A percentile compares a stretch with the other conserved stretches of the same genome.
phyloP scores from a whole-genome alignment of 257 asterid genomes.

The Fraxinus americana region DNA sequence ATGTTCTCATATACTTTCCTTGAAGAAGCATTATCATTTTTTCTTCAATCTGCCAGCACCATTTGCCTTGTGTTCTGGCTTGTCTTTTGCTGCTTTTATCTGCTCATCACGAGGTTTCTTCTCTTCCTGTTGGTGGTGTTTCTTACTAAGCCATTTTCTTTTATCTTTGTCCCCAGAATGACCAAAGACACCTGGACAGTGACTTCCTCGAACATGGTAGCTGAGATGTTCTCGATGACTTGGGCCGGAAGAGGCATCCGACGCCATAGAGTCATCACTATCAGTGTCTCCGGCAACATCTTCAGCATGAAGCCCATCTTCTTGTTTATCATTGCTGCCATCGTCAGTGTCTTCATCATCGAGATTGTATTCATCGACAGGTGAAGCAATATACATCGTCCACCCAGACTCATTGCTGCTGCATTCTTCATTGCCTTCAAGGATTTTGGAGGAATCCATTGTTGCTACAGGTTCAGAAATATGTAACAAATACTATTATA shows the following conservation, averaged over 20 bases:
- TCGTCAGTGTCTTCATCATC: constrained; percentile 28
- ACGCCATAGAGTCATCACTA: constrained; percentile 92
- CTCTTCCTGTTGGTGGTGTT: constrained; percentile 45
- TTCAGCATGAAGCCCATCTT: constrained; percentile 19
- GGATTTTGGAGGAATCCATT: constrained; percentile 64
- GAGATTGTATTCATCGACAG: constrained; percentile 37
- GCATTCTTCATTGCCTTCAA: constrained; percentile 62
- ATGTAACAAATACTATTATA: constrained; percentile 12
- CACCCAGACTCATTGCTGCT: constrained; percentile 96
- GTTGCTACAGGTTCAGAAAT: constrained; percentile 15
- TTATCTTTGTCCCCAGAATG: constrained; percentile 40
- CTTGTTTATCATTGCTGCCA: constrained; percentile 14
- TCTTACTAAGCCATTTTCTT: constrained; percentile 42
- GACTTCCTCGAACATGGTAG: constrained; percentile 14
- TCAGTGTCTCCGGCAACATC: constrained; percentile 31
- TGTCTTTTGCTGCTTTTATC: constrained; percentile 47
- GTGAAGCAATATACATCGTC: constrained; percentile 77
- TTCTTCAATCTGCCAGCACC: constrained; percentile 48
- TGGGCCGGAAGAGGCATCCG: constrained; percentile 95
- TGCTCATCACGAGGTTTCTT: constrained; percentile 39
- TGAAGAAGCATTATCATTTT: constrained; percentile 10
- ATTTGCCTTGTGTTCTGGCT: constrained; percentile 43
- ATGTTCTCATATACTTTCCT: constrained; percentile 12
- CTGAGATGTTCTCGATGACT: constrained; percentile 44
- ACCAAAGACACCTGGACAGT: constrained; percentile 17